phyloP scores from a whole-genome alignment of 306 rosid species.

The Heteromeles arbutifolia region DNA sequence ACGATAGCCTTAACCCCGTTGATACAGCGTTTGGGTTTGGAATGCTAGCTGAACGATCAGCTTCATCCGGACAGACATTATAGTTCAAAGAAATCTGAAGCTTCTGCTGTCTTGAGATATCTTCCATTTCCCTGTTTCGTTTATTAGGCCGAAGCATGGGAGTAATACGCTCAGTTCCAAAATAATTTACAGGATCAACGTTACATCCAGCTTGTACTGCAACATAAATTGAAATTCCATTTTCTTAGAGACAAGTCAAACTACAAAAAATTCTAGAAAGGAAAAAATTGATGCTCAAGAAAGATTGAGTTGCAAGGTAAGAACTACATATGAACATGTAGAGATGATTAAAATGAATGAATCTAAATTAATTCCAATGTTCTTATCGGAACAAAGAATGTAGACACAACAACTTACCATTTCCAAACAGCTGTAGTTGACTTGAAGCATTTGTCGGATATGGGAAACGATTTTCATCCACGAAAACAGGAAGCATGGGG shows the following conservation, averaged over 20 bases:
- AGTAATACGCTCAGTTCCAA: slow-evolving; percentile 60
- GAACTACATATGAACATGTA: background rate
- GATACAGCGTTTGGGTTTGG: slow-evolving; percentile 78
- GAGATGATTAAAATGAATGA: background rate
- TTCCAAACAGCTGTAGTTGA: slow-evolving; percentile 79
- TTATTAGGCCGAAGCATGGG: slow-evolving; percentile 62
- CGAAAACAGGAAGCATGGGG: slow-evolving; percentile 59
- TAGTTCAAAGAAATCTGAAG: slow-evolving; percentile 79
- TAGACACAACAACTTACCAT: slow-evolving; percentile 40
- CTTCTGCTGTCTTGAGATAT: slow-evolving; percentile 66
- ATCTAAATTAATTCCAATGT: background rate
- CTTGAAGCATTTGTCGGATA: slow-evolving; percentile 59
- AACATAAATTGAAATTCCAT: slow-evolving; percentile 13
- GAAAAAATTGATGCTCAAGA: background rate
- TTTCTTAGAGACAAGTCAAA: slow-evolving; percentile 13
- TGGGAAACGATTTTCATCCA: slow-evolving; percentile 48
- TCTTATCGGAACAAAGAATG: background rate
- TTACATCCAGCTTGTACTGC: slow-evolving; percentile 72
- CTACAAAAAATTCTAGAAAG: background rate
- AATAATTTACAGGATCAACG: slow-evolving; percentile 72
- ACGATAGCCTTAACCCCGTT: slow-evolving; percentile 82
- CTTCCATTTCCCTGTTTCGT: slow-evolving; percentile 56
- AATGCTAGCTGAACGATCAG: slow-evolving; percentile 57
- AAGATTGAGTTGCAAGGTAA: background rate
- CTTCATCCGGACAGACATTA: slow-evolving; percentile 60